Conservation (phyloP, 352 stramenopile species). For the Phytophthora agathidicida region DNA sequence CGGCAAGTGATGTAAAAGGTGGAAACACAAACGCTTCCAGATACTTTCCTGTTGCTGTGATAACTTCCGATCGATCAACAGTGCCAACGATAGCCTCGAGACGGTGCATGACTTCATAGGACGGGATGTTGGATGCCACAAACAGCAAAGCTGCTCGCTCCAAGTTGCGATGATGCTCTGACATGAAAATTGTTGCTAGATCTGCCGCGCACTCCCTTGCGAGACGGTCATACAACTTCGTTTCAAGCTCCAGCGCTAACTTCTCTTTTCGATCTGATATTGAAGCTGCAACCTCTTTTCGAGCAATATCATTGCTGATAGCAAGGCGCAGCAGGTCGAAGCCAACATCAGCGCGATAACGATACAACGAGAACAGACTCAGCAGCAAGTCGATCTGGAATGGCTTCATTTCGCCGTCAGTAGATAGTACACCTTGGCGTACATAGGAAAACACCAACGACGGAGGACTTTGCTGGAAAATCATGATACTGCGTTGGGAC, state of each 20-base stretch:
- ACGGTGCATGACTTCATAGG: conserved; percentile 58
- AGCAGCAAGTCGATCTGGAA: conserved; percentile 79
- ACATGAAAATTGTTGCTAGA: conserved; percentile 69
- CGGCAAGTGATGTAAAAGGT: conserved; percentile 31
- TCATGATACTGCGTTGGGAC: conserved; percentile 44
- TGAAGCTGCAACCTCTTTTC: conserved; percentile 12
- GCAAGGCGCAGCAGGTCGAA: conserved; percentile 48
- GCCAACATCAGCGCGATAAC: conserved; percentile 84
- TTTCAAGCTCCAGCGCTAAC: conserved; percentile 73
- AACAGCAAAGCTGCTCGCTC: conserved; percentile 69
- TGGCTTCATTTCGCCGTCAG: conserved; percentile 29
- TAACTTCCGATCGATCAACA: conserved; percentile 56
- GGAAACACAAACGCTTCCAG: conserved; percentile 83
- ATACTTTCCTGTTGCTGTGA: conserved; percentile 67
- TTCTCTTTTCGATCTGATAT: conserved; percentile 50
- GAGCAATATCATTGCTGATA: conserved; percentile 24
- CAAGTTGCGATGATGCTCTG: conserved; percentile 57
- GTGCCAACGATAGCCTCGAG: conserved; percentile 55
- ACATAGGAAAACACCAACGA: conserved; percentile 74
- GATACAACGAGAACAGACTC: conserved; percentile 85
- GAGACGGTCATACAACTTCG: conserved; percentile 75
- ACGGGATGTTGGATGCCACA: conserved; percentile 70
- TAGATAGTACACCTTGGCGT: conserved; percentile 47
- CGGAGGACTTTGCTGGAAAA: conserved; percentile 81
- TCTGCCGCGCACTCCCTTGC: conserved; percentile 69